Evolutionary conservation across 768 basidiomycete species (phyloP).

Genomic region (Scleroderma bovista): DNA sequence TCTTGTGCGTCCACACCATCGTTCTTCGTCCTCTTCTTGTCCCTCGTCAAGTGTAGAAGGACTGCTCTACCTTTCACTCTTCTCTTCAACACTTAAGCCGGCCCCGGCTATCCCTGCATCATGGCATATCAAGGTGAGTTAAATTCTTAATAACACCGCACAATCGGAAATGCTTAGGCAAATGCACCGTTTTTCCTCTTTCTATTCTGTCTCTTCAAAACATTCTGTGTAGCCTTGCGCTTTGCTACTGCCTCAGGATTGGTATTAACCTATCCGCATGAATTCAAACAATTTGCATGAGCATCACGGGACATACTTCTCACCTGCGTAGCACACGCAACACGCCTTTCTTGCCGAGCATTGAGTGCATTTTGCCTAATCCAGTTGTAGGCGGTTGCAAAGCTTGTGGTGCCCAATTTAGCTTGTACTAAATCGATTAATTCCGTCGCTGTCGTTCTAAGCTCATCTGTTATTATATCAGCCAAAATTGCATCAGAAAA

Average conservation of each 20-base stretch:
- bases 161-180: conserved; percentile 41
- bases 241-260: conserved; percentile 75
- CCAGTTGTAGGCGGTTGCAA: conserved; percentile 71
- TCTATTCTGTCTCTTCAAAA: conserved; percentile 76
- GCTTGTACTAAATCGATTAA: conserved; percentile 81
- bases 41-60: too few species aligned
- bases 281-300: too few species aligned
- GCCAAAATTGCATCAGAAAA: neutral
- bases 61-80: too few species aligned
- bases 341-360: conserved; percentile 68
- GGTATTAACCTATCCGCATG: conserved; percentile 51
- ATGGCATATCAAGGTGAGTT: neutral
- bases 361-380: conserved; percentile 68
- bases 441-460: conserved; percentile 76
- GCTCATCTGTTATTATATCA: conserved; percentile 54
- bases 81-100: conserved; percentile 42
- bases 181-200: conserved; percentile 67
- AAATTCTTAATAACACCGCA: neutral
- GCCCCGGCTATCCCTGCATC: conserved; percentile 43
- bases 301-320: conserved; percentile 5
- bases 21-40: too few species aligned
- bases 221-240: conserved; percentile 65
- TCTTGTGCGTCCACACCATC: too few species aligned
- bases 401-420: conserved; percentile 85
- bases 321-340: conserved; percentile 48